Conservation (phyloP, 495 filamentous ascomycete species). For the Neurospora sp. region DNA sequence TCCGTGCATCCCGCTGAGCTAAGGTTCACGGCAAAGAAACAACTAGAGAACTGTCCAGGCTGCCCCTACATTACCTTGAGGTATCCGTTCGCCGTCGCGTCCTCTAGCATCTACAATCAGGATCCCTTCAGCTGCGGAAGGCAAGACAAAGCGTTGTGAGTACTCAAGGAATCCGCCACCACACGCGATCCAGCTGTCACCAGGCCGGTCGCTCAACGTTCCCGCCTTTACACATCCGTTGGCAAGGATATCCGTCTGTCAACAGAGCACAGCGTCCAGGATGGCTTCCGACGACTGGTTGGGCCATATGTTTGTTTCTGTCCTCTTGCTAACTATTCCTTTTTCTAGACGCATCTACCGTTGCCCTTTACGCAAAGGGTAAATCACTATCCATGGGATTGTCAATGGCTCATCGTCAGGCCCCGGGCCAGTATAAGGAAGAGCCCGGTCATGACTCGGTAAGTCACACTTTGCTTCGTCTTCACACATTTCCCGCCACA, state of each 20-base stretch:
- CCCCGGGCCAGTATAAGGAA: slow-evolving; percentile 28
- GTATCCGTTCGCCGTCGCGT: neutral
- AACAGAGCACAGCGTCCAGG: neutral
- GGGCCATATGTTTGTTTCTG: neutral
- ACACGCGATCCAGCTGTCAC: neutral
- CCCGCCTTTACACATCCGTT: neutral
- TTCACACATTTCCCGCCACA: neutral
- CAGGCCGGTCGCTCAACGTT: neutral
- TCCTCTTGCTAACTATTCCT: neutral
- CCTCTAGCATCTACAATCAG: neutral
- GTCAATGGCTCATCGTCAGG: slow-evolving; percentile 32
- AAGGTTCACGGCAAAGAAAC: neutral
- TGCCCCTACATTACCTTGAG: neutral
- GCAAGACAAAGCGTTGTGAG: neutral
- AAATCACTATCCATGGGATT: slow-evolving; percentile 21
- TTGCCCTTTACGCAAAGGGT: neutral
- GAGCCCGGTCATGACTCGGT: slow-evolving; percentile 28
- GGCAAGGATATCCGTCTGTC: neutral
- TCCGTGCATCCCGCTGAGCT: neutral
- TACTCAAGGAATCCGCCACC: neutral
- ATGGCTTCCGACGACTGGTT: neutral
- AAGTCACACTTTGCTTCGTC: slow-evolving; percentile 16
- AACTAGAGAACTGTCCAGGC: neutral
- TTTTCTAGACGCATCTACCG: neutral
- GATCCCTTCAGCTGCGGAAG: neutral